A percentile compares a stretch with the other conserved stretches of the same genome.
These are phyloP conservation scores for Arthroderma sp. DNA, from an alignment of 2,329 filamentous ascomycete species.

Conservation along the genomic window DNA sequence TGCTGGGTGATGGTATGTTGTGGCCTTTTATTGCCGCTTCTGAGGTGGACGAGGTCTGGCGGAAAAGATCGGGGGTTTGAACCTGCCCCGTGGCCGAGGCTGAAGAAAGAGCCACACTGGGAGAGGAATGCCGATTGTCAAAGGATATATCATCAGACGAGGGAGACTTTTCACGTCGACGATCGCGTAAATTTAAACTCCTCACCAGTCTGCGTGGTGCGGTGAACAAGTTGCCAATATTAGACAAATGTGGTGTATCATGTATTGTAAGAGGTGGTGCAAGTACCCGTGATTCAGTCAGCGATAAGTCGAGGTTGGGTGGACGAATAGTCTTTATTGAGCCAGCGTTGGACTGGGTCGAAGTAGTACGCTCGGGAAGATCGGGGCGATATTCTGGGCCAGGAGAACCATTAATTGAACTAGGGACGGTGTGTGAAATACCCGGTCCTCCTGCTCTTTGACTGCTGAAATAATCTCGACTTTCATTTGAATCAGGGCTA, in stretches of 20 bases:
- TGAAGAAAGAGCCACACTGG: constrained; percentile 32
- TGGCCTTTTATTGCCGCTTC: constrained; percentile 1
- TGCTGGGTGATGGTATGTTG: constrained; percentile 5
- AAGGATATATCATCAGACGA: constrained; percentile 23
- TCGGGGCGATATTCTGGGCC: constrained; percentile 23
- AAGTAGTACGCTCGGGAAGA: constrained; percentile 27
- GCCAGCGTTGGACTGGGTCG: constrained; percentile 33
- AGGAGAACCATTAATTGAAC: constrained; percentile 10
- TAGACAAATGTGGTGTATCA: too few relatives aligned
- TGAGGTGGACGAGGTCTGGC: constrained; percentile 13
- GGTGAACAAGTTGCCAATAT: constrained; percentile 4
- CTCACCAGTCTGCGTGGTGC: constrained; percentile 22
- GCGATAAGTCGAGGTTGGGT: constrained; percentile 16
- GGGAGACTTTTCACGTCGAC: constrained; percentile 21
- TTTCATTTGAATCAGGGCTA: constrained; percentile 44
- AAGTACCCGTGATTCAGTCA: constrained; percentile 13
- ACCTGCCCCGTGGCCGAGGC: constrained; percentile 33
- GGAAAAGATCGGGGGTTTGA: constrained; percentile 25
- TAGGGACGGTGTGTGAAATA: constrained; percentile 4
- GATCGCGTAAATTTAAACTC: constrained; percentile 24
- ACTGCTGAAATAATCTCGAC: constrained; percentile 27
- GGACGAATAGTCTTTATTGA: constrained; percentile 34
- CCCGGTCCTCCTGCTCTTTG: constrained; percentile 7
- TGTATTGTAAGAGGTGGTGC: too few relatives aligned
- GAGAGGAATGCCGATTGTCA: constrained; percentile 27